These are phyloP conservation scores for Nakazawaea wyomingensis DNA, from an alignment of 805 yeast species.

Conservation along the genomic window DNA sequence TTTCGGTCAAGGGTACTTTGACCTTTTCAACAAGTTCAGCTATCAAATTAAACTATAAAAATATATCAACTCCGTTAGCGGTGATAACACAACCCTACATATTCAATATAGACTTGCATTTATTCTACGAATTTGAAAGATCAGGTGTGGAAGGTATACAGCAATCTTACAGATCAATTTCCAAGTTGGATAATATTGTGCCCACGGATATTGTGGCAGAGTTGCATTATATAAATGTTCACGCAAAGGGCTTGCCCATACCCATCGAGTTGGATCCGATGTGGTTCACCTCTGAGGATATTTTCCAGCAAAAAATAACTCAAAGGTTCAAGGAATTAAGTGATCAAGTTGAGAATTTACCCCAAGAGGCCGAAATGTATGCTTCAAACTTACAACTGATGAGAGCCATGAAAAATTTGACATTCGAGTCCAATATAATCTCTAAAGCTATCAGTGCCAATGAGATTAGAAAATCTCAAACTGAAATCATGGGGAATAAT, in stretches of 20 bases:
- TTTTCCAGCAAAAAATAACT: neutral
- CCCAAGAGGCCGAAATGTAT: neutral
- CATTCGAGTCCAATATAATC: neutral
- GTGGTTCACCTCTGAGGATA: slow-evolving; percentile 22
- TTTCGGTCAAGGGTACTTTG: neutral
- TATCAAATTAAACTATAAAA: too few relatives aligned
- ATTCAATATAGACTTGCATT: neutral
- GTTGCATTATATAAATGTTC: slow-evolving; percentile 48
- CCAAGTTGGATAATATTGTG: neutral
- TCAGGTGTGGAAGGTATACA: neutral
- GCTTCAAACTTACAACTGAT: neutral
- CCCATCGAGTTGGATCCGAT: slow-evolving; percentile 32
- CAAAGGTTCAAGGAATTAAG: neutral
- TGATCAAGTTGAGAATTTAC: neutral
- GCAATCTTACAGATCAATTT: neutral
- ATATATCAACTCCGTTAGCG: neutral
- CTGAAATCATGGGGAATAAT: neutral
- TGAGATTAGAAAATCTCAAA: neutral
- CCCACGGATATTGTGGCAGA: neutral
- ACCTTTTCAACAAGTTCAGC: neutral
- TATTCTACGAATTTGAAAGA: neutral
- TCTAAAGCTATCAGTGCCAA: neutral
- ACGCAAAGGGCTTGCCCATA: slow-evolving; percentile 48
- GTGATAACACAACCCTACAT: neutral
- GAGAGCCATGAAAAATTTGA: neutral